Evolutionary conservation across 495 filamentous ascomycete genomes (phyloP).

Genomic region (Achaetomiella virescens): DNA sequence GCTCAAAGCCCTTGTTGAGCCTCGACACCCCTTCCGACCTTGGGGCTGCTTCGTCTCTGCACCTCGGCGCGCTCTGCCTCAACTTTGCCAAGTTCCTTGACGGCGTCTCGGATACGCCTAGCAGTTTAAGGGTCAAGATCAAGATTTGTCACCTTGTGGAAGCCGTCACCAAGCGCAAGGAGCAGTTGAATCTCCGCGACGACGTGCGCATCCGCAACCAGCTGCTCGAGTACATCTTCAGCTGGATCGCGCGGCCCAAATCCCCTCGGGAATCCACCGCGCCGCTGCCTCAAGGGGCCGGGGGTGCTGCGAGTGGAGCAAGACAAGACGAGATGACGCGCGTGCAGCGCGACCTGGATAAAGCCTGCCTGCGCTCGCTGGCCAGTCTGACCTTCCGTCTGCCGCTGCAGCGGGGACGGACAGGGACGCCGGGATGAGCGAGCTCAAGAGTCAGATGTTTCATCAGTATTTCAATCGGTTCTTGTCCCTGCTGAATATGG

Average conservation of each 20-base stretch:
- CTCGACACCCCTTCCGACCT: conserved; percentile 53
- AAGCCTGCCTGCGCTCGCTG: conserved; percentile 54
- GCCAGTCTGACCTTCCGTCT: conserved; percentile 58
- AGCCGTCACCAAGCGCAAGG: conserved; percentile 57
- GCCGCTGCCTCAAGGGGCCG: not conserved
- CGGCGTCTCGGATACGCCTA: conserved; percentile 43
- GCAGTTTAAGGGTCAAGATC: conserved; percentile 55
- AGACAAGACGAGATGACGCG: conserved; percentile 47
- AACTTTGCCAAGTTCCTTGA: conserved; percentile 58
- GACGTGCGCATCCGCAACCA: conserved; percentile 61
- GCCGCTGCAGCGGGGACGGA: conserved; percentile 56
- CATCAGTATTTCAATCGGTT: conserved; percentile 61
- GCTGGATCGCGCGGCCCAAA: conserved; percentile 55
- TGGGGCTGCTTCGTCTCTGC: conserved; percentile 50
- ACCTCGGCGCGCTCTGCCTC: conserved; percentile 53
- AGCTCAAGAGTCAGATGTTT: conserved; percentile 59
- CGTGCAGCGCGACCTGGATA: conserved; percentile 56
- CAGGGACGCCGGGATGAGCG: conserved; percentile 56
- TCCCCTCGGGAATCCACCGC: conserved; percentile 30
- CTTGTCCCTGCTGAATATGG: conserved; percentile 53
- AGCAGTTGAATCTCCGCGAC: conserved; percentile 58
- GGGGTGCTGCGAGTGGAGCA: not conserved
- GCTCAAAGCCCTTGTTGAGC: conserved; percentile 55
- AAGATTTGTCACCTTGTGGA: conserved; percentile 61
- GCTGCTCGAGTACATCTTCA: conserved; percentile 55